Evolutionary conservation across 2,329 filamentous ascomycete species (phyloP).

Genomic region (Leptographium radiaticola): DNA sequence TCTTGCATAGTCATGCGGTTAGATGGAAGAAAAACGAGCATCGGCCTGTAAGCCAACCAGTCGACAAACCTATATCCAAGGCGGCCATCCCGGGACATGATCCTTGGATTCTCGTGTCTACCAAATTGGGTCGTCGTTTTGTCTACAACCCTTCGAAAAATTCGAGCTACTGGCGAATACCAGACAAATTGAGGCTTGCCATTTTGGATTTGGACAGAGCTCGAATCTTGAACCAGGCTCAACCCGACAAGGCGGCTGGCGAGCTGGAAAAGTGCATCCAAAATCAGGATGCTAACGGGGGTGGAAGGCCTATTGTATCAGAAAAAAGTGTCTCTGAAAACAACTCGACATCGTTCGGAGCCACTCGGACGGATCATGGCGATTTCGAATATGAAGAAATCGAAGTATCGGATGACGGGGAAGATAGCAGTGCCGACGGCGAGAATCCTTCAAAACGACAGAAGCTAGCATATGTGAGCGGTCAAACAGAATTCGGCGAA

Average conservation of each 20-base stretch:
- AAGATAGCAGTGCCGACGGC: slow-evolving; percentile 42
- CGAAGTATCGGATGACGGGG: slow-evolving; percentile 53
- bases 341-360: slow-evolving; percentile 4
- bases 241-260: slow-evolving; percentile 14
- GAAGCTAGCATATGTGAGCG: slow-evolving; percentile 29
- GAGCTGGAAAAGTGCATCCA: background rate
- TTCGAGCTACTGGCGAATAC: slow-evolving; percentile 90
- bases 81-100: slow-evolving; percentile 66
- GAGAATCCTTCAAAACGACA: slow-evolving; percentile 35
- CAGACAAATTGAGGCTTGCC: slow-evolving; percentile 69
- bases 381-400: slow-evolving; percentile 51
- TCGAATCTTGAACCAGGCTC: slow-evolving; percentile 47
- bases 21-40: slow-evolving; percentile 18
- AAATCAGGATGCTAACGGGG: too few species aligned
- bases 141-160: slow-evolving; percentile 80
- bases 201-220: slow-evolving; percentile 62
- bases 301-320: too few species aligned
- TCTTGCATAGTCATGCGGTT: background rate
- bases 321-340: slow-evolving; percentile 2
- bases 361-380: slow-evolving; percentile 21
- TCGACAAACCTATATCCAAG: slow-evolving; percentile 71
- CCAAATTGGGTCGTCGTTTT: slow-evolving; percentile 78
- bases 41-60: slow-evolving; percentile 23
- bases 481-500: slow-evolving; percentile 71
- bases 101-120: slow-evolving; percentile 88